phyloP scores from a whole-genome alignment of 805 yeast species.

The Candida golubevii region DNA sequence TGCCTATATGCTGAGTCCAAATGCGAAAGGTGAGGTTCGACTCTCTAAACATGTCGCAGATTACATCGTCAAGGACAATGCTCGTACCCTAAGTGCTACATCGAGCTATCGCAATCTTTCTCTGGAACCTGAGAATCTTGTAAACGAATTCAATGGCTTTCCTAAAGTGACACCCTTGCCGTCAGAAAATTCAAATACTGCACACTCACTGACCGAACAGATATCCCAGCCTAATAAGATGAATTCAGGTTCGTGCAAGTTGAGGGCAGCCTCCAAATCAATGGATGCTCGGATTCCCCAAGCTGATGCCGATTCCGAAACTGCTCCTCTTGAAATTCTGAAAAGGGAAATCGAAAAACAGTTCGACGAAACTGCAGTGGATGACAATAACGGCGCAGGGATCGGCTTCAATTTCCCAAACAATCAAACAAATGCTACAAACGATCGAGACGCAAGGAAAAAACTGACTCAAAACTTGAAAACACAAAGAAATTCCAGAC shows the following conservation, averaged over 20 bases:
- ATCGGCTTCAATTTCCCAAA: constrained; percentile 37
- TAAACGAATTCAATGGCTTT: neutral
- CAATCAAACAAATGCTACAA: constrained; percentile 30
- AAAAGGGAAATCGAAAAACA: neutral
- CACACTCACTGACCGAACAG: neutral
- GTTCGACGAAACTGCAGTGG: neutral
- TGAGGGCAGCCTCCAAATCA: neutral
- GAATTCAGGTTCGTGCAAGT: too few species aligned
- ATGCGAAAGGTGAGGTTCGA: constrained; percentile 10
- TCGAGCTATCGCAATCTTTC: neutral
- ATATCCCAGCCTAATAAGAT: neutral
- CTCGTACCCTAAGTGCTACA: neutral
- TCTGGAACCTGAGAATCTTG: too few species aligned
- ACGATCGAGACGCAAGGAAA: constrained; percentile 16
- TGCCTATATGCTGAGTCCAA: constrained; percentile 14
- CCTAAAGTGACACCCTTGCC: neutral
- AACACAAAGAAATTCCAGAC: constrained; percentile 6
- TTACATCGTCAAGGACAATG: neutral
- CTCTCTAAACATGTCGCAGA: constrained; percentile 10
- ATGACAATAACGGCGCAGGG: constrained; percentile 35
- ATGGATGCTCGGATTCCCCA: neutral
- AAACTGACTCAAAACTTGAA: constrained; percentile 3
- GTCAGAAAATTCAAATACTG: neutral
- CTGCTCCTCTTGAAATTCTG: constrained; percentile 4
- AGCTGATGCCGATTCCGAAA: constrained; percentile 1